Evolutionary conservation across 345 rosid species (phyloP), one percentile per base, ranked within the genome.

Genomic region (Pseudoturritis turrita): DNA sequence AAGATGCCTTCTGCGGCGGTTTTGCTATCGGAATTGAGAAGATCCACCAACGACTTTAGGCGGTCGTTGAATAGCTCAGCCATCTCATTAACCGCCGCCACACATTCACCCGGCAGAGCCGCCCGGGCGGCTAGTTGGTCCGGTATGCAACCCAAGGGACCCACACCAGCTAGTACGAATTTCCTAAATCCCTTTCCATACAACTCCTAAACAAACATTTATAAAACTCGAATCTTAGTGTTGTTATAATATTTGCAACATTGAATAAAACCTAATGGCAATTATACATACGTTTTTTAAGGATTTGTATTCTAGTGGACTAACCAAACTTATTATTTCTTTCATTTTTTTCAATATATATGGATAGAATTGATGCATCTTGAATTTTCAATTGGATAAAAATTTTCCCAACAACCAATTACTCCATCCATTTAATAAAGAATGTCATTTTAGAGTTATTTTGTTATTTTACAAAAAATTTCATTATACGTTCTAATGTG

Each of bases 71-170:
- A 88, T 12, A 59, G 29, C 22, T 71, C 21, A 12, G 82, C 85
- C 81, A 82, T 79, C 19, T 83, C 67, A 57, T 86, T 90, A 18
- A 82, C 87, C 9, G 18, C 33, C 10, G 53, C 35, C 1, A 84
- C 70, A 11, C 90, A 90, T 41, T 78, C 64, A 43, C 86, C 85
- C 0, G 83, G 74, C 0, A 81, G 82, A 18, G 77, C 74, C 17
- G 36, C 65, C 1, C 84, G 78, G 0, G 52, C 78, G 11, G 90
- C 89, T 53, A 80, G 65, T 44, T 83, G 89, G 69, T 83, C 81
- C 2, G 87, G 93, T 54, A 83, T 83, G 80, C 89, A 88, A 18
- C 94, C 90, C 7, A 88, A 78, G 0, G 91, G 91, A 15, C 91
- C 92, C 0, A 90, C 63, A 13, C 77, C 87, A 1, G 83, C 83